Conservation (phyloP, 202 grass and related monocot species). For the Tripidium arundinaceum region DNA sequence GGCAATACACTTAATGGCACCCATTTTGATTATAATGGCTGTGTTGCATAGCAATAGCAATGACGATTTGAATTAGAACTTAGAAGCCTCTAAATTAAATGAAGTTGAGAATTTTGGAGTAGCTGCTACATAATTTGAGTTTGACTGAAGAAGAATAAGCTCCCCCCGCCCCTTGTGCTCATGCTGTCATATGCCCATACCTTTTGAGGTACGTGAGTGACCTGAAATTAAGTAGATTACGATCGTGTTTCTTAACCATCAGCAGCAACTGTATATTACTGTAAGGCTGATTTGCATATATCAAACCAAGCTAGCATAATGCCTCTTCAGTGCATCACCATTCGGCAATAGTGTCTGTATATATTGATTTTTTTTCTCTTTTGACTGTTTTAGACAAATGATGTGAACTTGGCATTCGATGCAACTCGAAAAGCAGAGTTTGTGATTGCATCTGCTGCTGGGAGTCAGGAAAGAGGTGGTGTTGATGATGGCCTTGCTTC, state of each 20-base stretch:
- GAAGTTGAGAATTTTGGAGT: background rate
- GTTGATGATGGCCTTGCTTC: constrained; percentile 49
- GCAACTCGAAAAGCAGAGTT: constrained; percentile 67
- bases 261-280: constrained; percentile 6
- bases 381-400: constrained; percentile 56
- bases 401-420: constrained; percentile 70
- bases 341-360: background rate
- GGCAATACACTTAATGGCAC: background rate
- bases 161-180: background rate
- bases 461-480: constrained; percentile 33
- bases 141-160: constrained; percentile 1
- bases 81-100: background rate
- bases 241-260: background rate
- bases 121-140: constrained; percentile 6
- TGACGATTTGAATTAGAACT: background rate
- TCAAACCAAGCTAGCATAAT: constrained; percentile 19
- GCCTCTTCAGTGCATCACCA: background rate
- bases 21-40: background rate
- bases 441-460: constrained; percentile 47
- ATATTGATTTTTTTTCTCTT: constrained; percentile 30
- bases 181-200: constrained; percentile 5
- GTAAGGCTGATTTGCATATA: background rate
- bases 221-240: background rate
- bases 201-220: background rate
- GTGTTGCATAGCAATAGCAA: background rate